phyloP scores from a whole-genome alignment of 768 basidiomycete genomes.

The Serendipita vermifera region DNA sequence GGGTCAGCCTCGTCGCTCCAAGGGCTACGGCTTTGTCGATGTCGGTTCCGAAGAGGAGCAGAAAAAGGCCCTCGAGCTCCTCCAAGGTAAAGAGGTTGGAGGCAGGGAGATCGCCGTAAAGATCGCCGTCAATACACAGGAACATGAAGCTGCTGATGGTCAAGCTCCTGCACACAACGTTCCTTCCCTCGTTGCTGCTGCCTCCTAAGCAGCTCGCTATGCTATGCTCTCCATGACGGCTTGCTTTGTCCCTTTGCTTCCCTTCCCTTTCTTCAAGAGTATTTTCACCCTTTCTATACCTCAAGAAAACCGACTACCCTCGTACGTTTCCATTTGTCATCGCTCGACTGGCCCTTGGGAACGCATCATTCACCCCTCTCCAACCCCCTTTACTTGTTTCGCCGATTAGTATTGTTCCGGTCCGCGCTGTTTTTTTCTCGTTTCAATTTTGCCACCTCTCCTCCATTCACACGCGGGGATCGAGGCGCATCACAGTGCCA shows the following conservation, averaged over 20 bases:
- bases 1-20: conserved; percentile 76
- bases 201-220: conserved; percentile 18
- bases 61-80: conserved; percentile 73
- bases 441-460: not conserved
- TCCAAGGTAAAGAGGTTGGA: conserved; percentile 78
- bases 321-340: not conserved
- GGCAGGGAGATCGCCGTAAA: conserved; percentile 85
- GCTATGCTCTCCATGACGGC: conserved; percentile 13
- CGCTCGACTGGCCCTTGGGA: not conserved
- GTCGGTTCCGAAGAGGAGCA: conserved; percentile 83
- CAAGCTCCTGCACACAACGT: conserved; percentile 16
- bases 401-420: too few species aligned
- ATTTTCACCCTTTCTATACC: not conserved
- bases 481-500: not conserved
- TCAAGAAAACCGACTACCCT: not conserved
- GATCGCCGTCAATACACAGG: conserved; percentile 74
- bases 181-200: conserved; percentile 24
- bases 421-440: not conserved
- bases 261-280: not conserved
- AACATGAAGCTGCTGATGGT: conserved; percentile 32
- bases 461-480: not conserved
- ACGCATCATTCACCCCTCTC: not conserved
- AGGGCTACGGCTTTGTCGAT: conserved; percentile 97
- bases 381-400: too few species aligned
- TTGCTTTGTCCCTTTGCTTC: not conserved